Evolutionary conservation across 2,329 filamentous ascomycete species (phyloP).

Genomic region (Fusarium denticulatum): DNA sequence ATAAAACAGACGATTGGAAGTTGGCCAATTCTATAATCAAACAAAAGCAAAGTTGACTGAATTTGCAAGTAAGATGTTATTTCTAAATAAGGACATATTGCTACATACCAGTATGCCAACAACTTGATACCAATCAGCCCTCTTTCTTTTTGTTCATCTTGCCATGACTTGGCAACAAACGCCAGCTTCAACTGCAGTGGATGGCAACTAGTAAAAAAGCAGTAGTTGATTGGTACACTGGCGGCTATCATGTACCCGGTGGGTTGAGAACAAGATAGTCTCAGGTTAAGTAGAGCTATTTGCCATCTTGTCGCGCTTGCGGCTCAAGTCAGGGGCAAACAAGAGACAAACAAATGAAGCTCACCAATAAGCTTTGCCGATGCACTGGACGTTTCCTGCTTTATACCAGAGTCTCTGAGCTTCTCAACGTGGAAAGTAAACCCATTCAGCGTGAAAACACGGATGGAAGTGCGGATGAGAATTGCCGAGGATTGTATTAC

Average conservation of each 20-base stretch:
- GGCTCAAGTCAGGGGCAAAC: slow-evolving; percentile 38
- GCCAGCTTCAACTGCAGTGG: not conserved
- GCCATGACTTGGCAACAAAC: not conserved
- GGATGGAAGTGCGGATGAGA: slow-evolving; percentile 5
- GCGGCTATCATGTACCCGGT: slow-evolving; percentile 5
- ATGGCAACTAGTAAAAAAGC: not conserved
- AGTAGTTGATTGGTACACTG: not conserved
- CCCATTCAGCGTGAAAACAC: not conserved
- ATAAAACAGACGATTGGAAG: not conserved
- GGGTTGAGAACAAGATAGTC: not conserved
- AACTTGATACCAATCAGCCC: not conserved
- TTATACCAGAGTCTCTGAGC: not conserved
- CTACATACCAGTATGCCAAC: not conserved
- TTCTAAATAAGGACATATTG: not conserved
- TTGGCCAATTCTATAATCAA: not conserved
- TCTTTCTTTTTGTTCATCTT: not conserved
- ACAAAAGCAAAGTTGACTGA: slow-evolving; percentile 13
- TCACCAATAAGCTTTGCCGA: slow-evolving; percentile 3
- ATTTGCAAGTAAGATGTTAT: not conserved
- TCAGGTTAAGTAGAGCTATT: not conserved
- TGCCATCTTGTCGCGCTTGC: slow-evolving; percentile 25
- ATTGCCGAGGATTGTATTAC: slow-evolving; percentile 6
- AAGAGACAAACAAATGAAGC: not conserved
- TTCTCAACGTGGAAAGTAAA: slow-evolving; percentile 17
- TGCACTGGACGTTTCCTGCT: not conserved